A percentile compares a stretch with the other conserved stretches of the same genome.
Evolutionary conservation across 306 rosid species (phyloP).

Genomic region (Trifolium repens): DNA sequence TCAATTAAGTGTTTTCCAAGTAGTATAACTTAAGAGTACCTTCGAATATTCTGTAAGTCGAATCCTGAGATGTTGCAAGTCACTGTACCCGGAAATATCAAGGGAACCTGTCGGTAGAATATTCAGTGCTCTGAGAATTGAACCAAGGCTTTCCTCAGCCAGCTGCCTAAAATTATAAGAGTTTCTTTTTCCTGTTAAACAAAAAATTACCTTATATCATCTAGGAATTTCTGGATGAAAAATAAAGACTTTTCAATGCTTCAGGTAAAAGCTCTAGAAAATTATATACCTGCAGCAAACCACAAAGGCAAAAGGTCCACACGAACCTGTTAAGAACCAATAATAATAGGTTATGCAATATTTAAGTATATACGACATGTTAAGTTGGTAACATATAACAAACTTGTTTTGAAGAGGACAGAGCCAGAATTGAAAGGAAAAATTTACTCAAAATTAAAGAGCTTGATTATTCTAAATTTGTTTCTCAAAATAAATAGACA

Average conservation of each 20-base stretch:
- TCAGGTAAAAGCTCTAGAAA: constrained; percentile 38
- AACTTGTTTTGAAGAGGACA: background rate
- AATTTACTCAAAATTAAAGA: background rate
- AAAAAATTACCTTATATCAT: constrained; percentile 45
- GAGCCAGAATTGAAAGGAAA: background rate
- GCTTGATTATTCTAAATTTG: background rate
- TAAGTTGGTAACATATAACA: constrained; percentile 20
- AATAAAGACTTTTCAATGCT: constrained; percentile 42
- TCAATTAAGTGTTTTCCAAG: constrained; percentile 33
- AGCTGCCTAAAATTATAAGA: constrained; percentile 61
- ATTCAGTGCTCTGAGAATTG: constrained; percentile 59
- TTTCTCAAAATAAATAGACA: background rate
- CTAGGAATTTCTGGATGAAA: constrained; percentile 46
- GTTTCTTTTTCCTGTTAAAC: constrained; percentile 69
- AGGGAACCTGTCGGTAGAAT: constrained; percentile 46
- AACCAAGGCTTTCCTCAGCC: constrained; percentile 70
- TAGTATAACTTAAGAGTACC: constrained; percentile 51
- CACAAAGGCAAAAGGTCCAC: constrained; percentile 76
- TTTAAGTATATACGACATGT: constrained; percentile 33
- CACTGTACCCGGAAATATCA: constrained; percentile 47
- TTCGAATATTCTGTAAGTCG: constrained; percentile 70
- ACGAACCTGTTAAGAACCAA: constrained; percentile 62
- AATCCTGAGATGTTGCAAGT: constrained; percentile 61
- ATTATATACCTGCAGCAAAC: constrained; percentile 74
- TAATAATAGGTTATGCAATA: constrained; percentile 24